These are phyloP conservation scores for Blastobotrys attinorum DNA, from an alignment of 805 yeast species.

Conservation along the genomic window DNA sequence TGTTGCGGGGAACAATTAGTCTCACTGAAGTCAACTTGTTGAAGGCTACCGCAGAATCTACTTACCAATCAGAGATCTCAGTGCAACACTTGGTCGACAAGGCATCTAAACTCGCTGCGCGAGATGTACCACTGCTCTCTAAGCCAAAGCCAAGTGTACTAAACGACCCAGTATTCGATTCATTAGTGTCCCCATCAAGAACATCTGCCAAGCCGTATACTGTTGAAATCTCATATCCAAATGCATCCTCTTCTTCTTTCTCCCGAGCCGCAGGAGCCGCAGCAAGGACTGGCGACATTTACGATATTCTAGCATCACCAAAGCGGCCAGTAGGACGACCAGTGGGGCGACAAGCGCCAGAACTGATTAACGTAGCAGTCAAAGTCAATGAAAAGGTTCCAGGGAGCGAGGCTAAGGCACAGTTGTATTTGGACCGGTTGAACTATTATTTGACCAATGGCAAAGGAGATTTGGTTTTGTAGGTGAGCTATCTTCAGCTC, in stretches of 20 bases:
- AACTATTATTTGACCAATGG: constrained; percentile 22
- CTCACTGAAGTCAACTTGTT: constrained; percentile 15
- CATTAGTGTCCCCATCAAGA: constrained; percentile 39
- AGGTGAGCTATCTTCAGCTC: not conserved
- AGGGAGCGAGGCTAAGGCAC: constrained; percentile 39
- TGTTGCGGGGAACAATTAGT: constrained; percentile 10
- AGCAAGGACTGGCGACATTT: constrained; percentile 16
- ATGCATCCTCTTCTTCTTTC: constrained; percentile 12
- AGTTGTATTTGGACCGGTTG: constrained; percentile 26
- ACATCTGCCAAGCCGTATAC: constrained; percentile 33
- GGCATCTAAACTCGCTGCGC: constrained; percentile 39
- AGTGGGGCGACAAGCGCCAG: constrained; percentile 14
- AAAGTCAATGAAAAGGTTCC: constrained; percentile 29
- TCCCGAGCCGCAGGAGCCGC: constrained; percentile 5
- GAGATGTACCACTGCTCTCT: constrained; percentile 21
- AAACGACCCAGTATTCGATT: constrained; percentile 56
- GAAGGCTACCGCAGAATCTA: constrained; percentile 15
- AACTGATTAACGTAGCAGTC: constrained; percentile 17
- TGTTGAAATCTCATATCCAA: constrained; percentile 27
- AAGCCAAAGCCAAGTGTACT: constrained; percentile 32
- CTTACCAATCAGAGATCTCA: constrained; percentile 22
- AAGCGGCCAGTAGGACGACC: constrained; percentile 7
- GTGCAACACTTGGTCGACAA: constrained; percentile 32
- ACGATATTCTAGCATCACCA: constrained; percentile 25
- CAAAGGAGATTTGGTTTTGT: constrained; percentile 17